Base-by-base conservation (phyloP, 331 rosid species). In the Rosa hybrid region DNA sequence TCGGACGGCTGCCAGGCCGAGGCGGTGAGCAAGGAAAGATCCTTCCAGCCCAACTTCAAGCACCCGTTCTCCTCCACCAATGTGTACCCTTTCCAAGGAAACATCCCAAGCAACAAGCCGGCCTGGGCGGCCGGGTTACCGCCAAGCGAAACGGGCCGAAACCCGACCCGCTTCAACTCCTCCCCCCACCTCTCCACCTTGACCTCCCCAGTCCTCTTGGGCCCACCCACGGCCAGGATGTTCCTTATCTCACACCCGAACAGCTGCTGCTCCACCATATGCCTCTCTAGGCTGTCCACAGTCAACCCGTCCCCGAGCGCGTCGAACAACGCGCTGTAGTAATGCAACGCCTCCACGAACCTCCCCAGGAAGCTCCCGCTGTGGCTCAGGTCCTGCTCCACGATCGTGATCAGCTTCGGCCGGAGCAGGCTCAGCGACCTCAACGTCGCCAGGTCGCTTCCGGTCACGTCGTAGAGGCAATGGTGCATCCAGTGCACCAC, bases 401-500 rank as follows among this genome's bases (percentile, higher is more conserved):
- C 94, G 75, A 89, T 85, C 1, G 97, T 93, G 78, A 95, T 91
- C 67, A 95, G 80, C 71, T 91, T 95, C 0, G 99, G 99, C 68
- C 96, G 71, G 5, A 95, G 69, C 82, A 77, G 67, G 18, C 81
- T 84, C 83, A 95, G 46, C 85, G 89, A 49, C 72, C 93, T 77
- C 88, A 95, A 23, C 89, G 99, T 81, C 23, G 87, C 94, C 17
- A 91, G 39, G 75, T 95, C 99, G 78, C 99, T 91, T 1, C 99
- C 99, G 0, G 99, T 95, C 48, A 95, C 87, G 80, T 95, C 98
- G 73, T 95, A 95, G 49, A 95, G 25, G 34, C 99, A 95, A 77
- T 95, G 99, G 74, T 95, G 99, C 99, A 95, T 95, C 99, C 98
- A 95, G 84, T 95, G 99, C 30, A 95, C 94, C 34, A 93, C 99